Evolutionary conservation across 202 grass and related monocot species (phyloP), one percentile per base, ranked within the genome.

Genomic region (Hordeum pubiflorum): DNA sequence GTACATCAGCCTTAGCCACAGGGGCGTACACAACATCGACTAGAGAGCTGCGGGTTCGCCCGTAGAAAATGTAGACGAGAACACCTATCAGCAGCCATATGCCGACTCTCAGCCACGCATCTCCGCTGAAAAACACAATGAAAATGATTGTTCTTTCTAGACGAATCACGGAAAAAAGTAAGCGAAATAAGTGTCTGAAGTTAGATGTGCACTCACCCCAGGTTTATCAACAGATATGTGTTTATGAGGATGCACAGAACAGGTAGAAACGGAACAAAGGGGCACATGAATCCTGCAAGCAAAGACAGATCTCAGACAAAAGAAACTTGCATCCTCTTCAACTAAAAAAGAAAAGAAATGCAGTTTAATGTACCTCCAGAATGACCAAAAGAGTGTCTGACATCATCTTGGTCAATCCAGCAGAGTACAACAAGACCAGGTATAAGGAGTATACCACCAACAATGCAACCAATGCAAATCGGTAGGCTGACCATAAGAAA

Each of bases 211-310:
- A 89, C 92, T 81, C 77, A 99, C 96, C 96, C 85, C 2, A 99
- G 90, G 89, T 99, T 99, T 87, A 99, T 91, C 87, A 99, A 75
- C 73, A 99, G 70, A 81, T 99, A 99, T 6, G 90, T 91, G 56
- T 99, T 99, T 83, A 99, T 87, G 75, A 99, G 92, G 65, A 99
- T 89, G 63, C 90, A 93, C 44, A 91, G 70, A 38, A 88, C 85
- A 44, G 96, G 96, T 32, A 99, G 90, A n/a, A 96, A 69, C 58
- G 96, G 96, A 66, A 99, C 86, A 22, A 93, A 99, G 21, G 96
- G 96, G 69, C 92, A 99, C 59, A 87, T 96, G 70, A 99, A 99
- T 86, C 92, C 96, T 96, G 74, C 65, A 76, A 79, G 54, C 56
- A 87, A 78, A 76, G 15, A 40, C 41, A 75, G 18, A 27, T 1